These are phyloP conservation scores for Fusarium euwallaceae DNA, from an alignment of 2,329 filamentous ascomycete species.

Conservation along the genomic window DNA sequence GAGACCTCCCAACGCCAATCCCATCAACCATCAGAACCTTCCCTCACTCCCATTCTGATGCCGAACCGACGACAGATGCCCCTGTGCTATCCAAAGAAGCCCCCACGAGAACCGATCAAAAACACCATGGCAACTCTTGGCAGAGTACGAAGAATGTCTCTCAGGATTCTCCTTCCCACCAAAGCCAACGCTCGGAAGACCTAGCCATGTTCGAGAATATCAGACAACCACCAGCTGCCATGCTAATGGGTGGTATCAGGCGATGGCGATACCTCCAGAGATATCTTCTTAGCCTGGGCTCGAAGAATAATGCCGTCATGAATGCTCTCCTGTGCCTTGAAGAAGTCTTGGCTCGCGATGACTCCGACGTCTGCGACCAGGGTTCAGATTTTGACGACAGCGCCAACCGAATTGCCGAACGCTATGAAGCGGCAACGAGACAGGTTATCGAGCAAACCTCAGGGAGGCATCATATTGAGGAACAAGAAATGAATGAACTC, in stretches of 20 bases:
- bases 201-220: slow-evolving; percentile 11
- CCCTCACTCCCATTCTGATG: neutral
- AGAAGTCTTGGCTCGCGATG: slow-evolving; percentile 4
- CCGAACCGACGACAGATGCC: neutral
- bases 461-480: neutral
- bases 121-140: neutral
- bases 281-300: slow-evolving; percentile 12
- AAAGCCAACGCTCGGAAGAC: neutral
- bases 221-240: slow-evolving; percentile 16
- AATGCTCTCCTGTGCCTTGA: slow-evolving; percentile 15
- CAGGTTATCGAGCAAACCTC: neutral
- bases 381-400: neutral
- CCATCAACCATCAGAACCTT: neutral
- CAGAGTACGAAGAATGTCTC: neutral
- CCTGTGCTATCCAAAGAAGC: neutral
- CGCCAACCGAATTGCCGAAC: slow-evolving; percentile 3
- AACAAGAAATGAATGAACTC: slow-evolving; percentile 11
- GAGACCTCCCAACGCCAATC: neutral
- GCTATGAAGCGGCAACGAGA: slow-evolving; percentile 3
- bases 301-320: slow-evolving; percentile 7
- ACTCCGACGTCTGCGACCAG: neutral
- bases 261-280: slow-evolving; percentile 13
- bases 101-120: neutral
- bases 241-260: slow-evolving; percentile 19
- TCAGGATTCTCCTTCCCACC: neutral